phyloP scores from a whole-genome alignment of 2,329 filamentous ascomycete species.

The Sporothrix globosa region DNA sequence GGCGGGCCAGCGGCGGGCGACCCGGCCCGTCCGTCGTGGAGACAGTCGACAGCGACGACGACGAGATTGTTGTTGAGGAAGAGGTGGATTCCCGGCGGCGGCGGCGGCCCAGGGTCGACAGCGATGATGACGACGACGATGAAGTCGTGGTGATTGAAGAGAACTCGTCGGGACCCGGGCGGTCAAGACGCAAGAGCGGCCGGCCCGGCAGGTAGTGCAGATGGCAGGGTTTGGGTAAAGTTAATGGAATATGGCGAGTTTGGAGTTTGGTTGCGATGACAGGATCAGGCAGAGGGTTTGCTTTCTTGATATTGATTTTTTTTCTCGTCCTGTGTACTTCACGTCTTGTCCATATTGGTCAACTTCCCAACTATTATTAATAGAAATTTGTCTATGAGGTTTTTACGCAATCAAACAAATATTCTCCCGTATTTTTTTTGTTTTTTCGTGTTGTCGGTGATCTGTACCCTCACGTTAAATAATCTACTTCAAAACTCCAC shows the following conservation, averaged over 20 bases:
- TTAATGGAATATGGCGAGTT: neutral
- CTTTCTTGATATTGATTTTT: neutral
- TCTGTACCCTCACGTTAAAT: too few species aligned
- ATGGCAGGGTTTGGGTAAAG: too few species aligned
- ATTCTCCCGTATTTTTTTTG: too few species aligned
- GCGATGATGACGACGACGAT: conserved; percentile 27
- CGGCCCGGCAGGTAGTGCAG: neutral
- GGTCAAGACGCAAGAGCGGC: conserved; percentile 12
- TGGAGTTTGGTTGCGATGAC: neutral
- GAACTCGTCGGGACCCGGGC: conserved; percentile 7
- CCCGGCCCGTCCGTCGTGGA: conserved; percentile 17
- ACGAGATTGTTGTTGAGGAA: conserved; percentile 32
- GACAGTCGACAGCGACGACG: conserved; percentile 23
- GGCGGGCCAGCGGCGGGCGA: conserved; percentile 11
- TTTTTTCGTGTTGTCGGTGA: too few species aligned
- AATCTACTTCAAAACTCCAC: too few species aligned
- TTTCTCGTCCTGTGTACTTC: neutral
- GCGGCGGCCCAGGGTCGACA: neutral
- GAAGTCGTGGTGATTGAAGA: conserved; percentile 32
- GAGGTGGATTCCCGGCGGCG: conserved; percentile 11
- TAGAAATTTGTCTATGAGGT: neutral
- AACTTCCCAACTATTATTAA: neutral
- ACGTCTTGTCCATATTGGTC: neutral
- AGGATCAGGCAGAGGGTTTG: conserved; percentile 2
- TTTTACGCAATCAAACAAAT: too few species aligned